These are phyloP conservation scores for Colletotrichum scovillei DNA, from an alignment of 2,329 filamentous ascomycete genomes.

Conservation along the genomic window DNA sequence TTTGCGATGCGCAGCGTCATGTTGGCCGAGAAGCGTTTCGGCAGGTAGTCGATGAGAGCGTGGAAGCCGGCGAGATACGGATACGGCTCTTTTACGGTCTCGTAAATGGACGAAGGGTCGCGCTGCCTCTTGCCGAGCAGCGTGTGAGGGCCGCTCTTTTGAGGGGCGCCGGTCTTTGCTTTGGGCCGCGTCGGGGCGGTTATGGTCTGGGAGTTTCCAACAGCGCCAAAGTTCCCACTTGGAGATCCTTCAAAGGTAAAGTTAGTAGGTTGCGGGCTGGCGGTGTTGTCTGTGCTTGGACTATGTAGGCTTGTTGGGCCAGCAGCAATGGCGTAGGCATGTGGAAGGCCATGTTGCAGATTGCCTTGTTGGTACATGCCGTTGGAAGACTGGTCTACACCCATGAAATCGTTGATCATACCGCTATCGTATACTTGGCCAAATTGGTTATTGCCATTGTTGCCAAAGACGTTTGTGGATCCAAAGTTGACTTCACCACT, in stretches of 20 bases:
- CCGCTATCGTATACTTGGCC: slow-evolving; percentile 62
- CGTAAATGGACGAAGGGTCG: slow-evolving; percentile 88
- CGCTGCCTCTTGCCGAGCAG: slow-evolving; percentile 69
- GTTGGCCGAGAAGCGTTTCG: slow-evolving; percentile 80
- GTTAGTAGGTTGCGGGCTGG: slow-evolving; percentile 67
- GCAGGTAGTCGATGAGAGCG: slow-evolving; percentile 82
- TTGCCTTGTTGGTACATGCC: slow-evolving; percentile 66
- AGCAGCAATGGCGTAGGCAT: slow-evolving; percentile 73
- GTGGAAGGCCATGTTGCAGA: slow-evolving; percentile 71
- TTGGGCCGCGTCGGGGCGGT: slow-evolving; percentile 54
- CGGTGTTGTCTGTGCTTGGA: slow-evolving; percentile 72
- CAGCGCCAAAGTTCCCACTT: slow-evolving; percentile 39
- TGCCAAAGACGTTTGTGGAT: slow-evolving; percentile 59
- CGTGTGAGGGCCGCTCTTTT: slow-evolving; percentile 58
- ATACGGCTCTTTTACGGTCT: slow-evolving; percentile 90
- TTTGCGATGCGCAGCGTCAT: slow-evolving; percentile 88
- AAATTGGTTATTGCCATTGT: slow-evolving; percentile 61
- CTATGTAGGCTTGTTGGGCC: slow-evolving; percentile 72
- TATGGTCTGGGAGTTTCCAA: slow-evolving; percentile 36
- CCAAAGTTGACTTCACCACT: slow-evolving; percentile 51
- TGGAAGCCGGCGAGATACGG: slow-evolving; percentile 93
- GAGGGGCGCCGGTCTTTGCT: slow-evolving; percentile 54
- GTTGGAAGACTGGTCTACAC: slow-evolving; percentile 60
- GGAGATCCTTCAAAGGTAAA: slow-evolving; percentile 68
- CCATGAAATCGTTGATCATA: slow-evolving; percentile 65